Percentiles rank a stretch among this genome's conserved stretches.
phyloP scores from a whole-genome alignment of 108 stramenopile species.

The Pseudonitzschia pungens region DNA sequence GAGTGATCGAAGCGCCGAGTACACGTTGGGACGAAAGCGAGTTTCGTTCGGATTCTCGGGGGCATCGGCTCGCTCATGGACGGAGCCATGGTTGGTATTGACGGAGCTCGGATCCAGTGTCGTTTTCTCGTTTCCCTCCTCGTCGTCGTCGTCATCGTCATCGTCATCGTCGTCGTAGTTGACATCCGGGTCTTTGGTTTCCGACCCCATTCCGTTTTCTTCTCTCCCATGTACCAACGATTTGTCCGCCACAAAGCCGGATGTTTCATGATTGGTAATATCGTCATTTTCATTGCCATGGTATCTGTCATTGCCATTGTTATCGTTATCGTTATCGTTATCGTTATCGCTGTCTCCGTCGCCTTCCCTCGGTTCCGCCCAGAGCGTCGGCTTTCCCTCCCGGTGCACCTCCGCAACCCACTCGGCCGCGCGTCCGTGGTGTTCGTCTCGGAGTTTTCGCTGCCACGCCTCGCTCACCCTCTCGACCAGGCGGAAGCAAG shows the following conservation, averaged over 20 bases:
- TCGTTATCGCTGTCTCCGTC: background rate
- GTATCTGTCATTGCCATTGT: background rate
- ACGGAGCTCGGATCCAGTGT: too few species aligned
- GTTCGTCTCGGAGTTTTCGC: background rate
- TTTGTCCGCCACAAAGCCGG: too few species aligned
- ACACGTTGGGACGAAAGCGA: background rate
- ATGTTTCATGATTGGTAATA: too few species aligned
- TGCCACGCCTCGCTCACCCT: slow-evolving; percentile 17
- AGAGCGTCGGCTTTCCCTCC: slow-evolving; percentile 16
- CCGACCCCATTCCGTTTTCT: too few species aligned
- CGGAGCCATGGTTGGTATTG: background rate
- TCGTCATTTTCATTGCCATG: background rate
- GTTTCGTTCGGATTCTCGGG: background rate
- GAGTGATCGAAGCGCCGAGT: slow-evolving; percentile 22
- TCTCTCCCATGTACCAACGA: too few species aligned
- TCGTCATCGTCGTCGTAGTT: too few species aligned
- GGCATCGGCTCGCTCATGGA: background rate
- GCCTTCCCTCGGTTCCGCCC: background rate
- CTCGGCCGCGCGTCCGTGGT: slow-evolving; percentile 6
- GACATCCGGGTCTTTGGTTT: too few species aligned
- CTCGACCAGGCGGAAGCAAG: slow-evolving; percentile 23
- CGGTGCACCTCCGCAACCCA: slow-evolving; percentile 28
- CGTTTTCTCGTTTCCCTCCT: too few species aligned
- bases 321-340: background rate
- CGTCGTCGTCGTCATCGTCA: too few species aligned